These are phyloP conservation scores for Ammopiptanthus mongolicus DNA, from an alignment of 306 rosid genomes.

Conservation along the genomic window DNA sequence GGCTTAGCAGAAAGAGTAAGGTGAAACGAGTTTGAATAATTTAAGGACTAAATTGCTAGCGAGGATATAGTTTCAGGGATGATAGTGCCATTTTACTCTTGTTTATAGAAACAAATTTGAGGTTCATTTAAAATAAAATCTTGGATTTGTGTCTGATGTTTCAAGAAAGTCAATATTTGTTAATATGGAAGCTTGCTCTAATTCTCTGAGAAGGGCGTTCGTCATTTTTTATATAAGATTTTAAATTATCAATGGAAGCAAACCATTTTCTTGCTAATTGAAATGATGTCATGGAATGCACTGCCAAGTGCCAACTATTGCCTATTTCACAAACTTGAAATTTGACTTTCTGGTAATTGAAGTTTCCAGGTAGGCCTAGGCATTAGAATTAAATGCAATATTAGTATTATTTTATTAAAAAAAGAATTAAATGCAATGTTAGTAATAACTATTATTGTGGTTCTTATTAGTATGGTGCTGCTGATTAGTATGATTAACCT, in stretches of 20 bases:
- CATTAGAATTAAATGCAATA: not conserved
- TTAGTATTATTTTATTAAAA: no score
- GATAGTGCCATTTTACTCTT: not conserved
- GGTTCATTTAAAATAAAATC: not conserved
- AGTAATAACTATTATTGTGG: not conserved
- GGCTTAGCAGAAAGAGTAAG: not conserved
- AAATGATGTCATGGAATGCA: conserved; percentile 7
- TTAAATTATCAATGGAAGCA: not conserved
- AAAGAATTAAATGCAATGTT: not conserved
- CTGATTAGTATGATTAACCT: not conserved
- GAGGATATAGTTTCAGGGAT: not conserved
- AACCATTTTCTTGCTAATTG: not conserved
- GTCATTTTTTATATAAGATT: not conserved
- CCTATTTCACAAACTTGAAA: not conserved
- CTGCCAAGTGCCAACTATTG: conserved; percentile 8
- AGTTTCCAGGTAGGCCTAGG: not conserved
- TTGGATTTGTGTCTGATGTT: not conserved
- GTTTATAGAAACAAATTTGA: not conserved
- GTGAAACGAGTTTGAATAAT: not conserved
- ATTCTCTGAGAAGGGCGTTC: not conserved
- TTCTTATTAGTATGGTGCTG: not conserved
- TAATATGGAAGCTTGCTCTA: not conserved
- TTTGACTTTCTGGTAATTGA: not conserved
- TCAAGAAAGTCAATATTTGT: not conserved
- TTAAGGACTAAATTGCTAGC: not conserved